phyloP scores from a whole-genome alignment of 208 protist species.

The Crithidia mellificae region DNA sequence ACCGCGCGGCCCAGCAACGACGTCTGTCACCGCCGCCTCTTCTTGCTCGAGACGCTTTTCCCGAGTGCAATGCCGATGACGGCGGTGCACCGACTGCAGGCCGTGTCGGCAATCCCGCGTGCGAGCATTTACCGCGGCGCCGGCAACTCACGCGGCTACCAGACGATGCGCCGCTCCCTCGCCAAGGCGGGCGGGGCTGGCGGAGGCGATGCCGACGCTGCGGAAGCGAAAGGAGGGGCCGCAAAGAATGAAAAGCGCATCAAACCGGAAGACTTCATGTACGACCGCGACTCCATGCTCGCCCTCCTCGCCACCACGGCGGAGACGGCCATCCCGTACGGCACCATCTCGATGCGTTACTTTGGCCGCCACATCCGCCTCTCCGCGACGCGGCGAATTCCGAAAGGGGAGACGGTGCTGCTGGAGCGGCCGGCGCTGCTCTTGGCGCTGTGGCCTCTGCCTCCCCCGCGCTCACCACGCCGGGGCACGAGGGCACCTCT shows the following conservation, averaged over 20 bases:
- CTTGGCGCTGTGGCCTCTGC: conserved; percentile 28
- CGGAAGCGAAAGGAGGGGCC: background rate
- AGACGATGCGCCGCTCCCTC: background rate
- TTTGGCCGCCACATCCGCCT: conserved; percentile 39
- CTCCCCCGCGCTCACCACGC: background rate
- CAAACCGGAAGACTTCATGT: conserved; percentile 31
- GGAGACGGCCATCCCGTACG: conserved; percentile 25
- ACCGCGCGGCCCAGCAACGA: conserved; percentile 14
- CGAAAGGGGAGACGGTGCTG: conserved; percentile 21
- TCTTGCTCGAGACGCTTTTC: conserved; percentile 33
- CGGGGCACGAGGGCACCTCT: background rate
- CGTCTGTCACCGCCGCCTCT: conserved; percentile 34
- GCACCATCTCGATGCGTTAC: conserved; percentile 28
- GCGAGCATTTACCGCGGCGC: background rate
- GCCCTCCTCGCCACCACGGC: conserved; percentile 20
- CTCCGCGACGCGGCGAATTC: conserved; percentile 31
- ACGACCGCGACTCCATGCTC: conserved; percentile 33
- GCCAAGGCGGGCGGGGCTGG: background rate
- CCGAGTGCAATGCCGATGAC: conserved; percentile 25
- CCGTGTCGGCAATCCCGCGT: conserved; percentile 5
- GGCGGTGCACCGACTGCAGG: conserved; percentile 12
- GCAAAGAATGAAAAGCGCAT: background rate
- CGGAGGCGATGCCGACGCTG: background rate
- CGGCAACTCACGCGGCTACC: background rate
- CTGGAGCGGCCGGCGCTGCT: conserved; percentile 28